Conservation (phyloP, 768 basidiomycete genomes). For the Dentipellis fragilis region DNA sequence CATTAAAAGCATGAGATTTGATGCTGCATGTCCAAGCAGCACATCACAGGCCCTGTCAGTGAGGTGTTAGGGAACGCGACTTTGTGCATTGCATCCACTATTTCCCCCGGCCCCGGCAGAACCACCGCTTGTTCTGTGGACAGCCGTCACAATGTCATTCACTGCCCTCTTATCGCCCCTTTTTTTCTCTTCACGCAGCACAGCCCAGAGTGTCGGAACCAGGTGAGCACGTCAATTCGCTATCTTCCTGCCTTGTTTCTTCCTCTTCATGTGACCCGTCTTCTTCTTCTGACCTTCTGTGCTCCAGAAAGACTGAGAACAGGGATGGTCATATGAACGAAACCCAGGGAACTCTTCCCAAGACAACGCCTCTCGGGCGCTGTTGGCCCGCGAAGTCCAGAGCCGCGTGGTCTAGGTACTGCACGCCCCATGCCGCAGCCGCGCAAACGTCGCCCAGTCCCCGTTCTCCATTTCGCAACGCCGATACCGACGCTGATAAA, state of each 20-base stretch:
- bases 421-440: not conserved
- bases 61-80: too few relatives aligned
- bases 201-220: too few relatives aligned
- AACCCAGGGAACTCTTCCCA: not conserved
- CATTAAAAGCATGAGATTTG: not conserved
- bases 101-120: too few relatives aligned
- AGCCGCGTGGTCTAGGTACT: not conserved
- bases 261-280: too few relatives aligned
- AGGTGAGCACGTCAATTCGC: too few relatives aligned
- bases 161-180: too few relatives aligned
- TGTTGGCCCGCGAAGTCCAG: not conserved
- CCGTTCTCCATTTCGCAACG: not conserved
- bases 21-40: not conserved
- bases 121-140: too few relatives aligned
- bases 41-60: too few relatives aligned
- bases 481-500: not conserved
- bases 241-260: too few relatives aligned
- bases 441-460: not conserved
- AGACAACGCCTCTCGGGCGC: not conserved
- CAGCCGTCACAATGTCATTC: too few relatives aligned
- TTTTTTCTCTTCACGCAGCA: too few relatives aligned
- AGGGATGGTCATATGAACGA: not conserved
- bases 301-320: not conserved
- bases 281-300: not conserved
- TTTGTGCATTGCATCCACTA: too few relatives aligned